Evolutionary conservation across 257 asterid genomes (phyloP).

Genomic region (Catharanthus roseus): DNA sequence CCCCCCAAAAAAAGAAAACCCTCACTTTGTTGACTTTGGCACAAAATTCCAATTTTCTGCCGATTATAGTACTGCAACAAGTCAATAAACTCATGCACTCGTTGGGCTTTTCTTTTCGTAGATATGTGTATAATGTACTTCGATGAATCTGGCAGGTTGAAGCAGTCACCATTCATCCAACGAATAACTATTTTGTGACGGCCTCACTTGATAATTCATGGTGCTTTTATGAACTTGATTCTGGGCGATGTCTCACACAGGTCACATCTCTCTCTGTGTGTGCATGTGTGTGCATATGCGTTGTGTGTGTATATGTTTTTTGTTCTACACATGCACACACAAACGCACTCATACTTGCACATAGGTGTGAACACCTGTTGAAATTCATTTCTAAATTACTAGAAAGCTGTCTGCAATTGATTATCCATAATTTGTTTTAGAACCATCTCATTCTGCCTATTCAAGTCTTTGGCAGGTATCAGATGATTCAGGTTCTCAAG

Average conservation of each 20-base stretch:
- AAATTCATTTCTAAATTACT: not conserved
- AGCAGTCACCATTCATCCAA: conserved; percentile 95
- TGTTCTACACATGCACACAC: not conserved
- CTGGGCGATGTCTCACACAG: conserved; percentile 97
- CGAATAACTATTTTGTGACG: conserved; percentile 80
- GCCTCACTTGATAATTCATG: conserved; percentile 94
- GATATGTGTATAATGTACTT: not conserved
- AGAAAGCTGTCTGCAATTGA: not conserved
- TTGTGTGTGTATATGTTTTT: not conserved
- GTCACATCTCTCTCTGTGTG: conserved; percentile 22
- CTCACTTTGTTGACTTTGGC: too few species aligned
- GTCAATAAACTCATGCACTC: not conserved
- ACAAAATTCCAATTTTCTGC: too few species aligned
- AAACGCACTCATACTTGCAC: not conserved
- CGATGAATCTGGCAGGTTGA: conserved; percentile 52
- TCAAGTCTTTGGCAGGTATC: conserved; percentile 53
- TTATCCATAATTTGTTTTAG: not conserved
- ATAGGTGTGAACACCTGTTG: not conserved
- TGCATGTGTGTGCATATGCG: too few species aligned
- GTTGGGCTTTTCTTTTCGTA: not conserved
- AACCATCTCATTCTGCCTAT: not conserved
- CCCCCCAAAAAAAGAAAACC: too few species aligned
- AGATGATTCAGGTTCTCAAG: conserved; percentile 66
- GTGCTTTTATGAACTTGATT: conserved; percentile 90
- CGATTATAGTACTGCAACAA: not conserved